These are phyloP conservation scores for Hygrocybe punicea DNA, from an alignment of 768 basidiomycete genomes.

Conservation along the genomic window DNA sequence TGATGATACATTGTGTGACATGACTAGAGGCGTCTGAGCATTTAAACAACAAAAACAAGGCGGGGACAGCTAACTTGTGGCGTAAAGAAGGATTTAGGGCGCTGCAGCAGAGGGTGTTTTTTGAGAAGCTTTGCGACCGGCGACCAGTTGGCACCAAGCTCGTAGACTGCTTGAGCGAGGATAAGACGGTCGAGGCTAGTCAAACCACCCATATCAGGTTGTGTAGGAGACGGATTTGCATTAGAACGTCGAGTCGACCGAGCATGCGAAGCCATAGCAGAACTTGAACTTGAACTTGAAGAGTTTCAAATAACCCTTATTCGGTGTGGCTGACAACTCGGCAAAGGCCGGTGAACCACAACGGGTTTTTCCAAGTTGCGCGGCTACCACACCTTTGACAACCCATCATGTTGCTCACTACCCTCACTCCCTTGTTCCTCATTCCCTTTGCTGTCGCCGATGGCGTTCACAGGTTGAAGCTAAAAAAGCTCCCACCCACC, in stretches of 20 bases:
- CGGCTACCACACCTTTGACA: conserved; percentile 4
- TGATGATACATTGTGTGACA: conserved; percentile 64
- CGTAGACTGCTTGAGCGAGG: conserved; percentile 83
- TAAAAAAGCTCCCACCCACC: conserved; percentile 75
- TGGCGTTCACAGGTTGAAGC: conserved; percentile 79
- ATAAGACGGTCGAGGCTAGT: conserved; percentile 67
- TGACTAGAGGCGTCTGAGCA: conserved; percentile 41
- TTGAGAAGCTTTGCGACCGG: conserved; percentile 61
- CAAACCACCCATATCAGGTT: conserved; percentile 16
- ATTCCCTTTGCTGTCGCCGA: conserved; percentile 45
- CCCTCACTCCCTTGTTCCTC: conserved; percentile 38
- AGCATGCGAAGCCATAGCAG: conserved; percentile 11
- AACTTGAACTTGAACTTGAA: too few species aligned
- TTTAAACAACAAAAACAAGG: conserved; percentile 11
- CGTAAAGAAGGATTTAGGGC: conserved; percentile 64
- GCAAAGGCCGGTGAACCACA: conserved; percentile 16
- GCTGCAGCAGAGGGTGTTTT: conserved; percentile 65
- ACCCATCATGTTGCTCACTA: conserved; percentile 43
- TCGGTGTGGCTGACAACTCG: background rate
- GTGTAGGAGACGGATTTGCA: conserved; percentile 27
- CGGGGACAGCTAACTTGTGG: conserved; percentile 50
- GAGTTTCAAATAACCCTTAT: too few species aligned
- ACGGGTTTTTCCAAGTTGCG: background rate
- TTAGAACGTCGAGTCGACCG: conserved; percentile 17
- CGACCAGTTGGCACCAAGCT: conserved; percentile 72